These are phyloP conservation scores for Allium sativum DNA, from an alignment of 106 monocot genomes.

Conservation along the genomic window DNA sequence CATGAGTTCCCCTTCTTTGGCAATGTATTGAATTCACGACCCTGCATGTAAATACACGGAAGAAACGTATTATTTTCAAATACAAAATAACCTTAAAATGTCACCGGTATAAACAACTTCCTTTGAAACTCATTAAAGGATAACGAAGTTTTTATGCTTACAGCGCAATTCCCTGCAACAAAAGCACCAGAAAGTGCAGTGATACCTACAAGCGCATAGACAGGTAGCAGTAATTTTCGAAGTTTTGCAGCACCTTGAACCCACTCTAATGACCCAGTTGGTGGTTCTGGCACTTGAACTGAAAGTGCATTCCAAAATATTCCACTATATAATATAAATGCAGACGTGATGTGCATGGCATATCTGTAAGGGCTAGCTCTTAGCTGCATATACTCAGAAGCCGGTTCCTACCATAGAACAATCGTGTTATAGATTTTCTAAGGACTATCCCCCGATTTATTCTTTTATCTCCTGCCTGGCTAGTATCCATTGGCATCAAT, in stretches of 20 bases:
- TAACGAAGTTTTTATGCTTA: conserved; percentile 12
- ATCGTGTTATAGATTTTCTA: too few species aligned
- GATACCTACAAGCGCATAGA: conserved; percentile 69
- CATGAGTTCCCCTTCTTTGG: conserved; percentile 99
- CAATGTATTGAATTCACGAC: conserved; percentile 95
- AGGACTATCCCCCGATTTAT: too few species aligned
- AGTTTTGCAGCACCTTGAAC: conserved; percentile 72
- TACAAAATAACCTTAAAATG: neutral
- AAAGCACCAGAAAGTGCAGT: conserved; percentile 95
- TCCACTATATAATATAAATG: conserved; percentile 87
- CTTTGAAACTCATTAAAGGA: too few species aligned
- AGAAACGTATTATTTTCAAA: neutral
- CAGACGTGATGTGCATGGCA: conserved; percentile 89
- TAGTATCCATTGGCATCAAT: too few species aligned
- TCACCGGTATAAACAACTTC: too few species aligned
- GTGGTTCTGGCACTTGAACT: conserved; percentile 91
- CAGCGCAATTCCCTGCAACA: conserved; percentile 99
- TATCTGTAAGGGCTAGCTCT: conserved; percentile 91
- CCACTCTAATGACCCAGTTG: conserved; percentile 57
- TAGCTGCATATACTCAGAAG: conserved; percentile 93
- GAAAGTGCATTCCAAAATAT: conserved; percentile 91
- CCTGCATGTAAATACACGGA: conserved; percentile 20
- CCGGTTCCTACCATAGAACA: conserved; percentile 64
- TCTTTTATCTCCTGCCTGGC: too few species aligned
- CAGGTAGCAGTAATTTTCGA: conserved; percentile 51